Evolutionary conservation across 768 basidiomycete species (phyloP), one percentile per base, ranked within the genome.

Genomic region (Kwoniella europaea): DNA sequence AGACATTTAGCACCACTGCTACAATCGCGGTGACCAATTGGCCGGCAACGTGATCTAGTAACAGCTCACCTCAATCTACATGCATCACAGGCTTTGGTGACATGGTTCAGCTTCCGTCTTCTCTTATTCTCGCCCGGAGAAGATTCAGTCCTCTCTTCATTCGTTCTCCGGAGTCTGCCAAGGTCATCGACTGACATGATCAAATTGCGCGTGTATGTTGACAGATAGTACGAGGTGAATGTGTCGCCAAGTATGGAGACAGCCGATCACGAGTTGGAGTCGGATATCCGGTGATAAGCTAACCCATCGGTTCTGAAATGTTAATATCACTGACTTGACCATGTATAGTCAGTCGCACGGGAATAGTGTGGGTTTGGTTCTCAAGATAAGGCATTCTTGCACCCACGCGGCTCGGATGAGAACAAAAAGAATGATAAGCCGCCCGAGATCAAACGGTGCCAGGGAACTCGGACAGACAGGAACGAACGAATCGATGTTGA

Each of bases 11-110:
- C 27, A 20, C 20, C 55, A 56, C 55, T 29, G 27, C 27, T 22
- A 15, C 20, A 27, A 15, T 27, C 6, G 42, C 22, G 29, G 59
- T 27, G 20, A 56, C 15, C 15, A 15, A 15, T 10, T 13, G 46
- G 12, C 12, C 13, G 46, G 46, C 46, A 13, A 18, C 12, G 46
- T 35, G 18, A 58, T 35, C 42, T 12, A 27, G 15, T 61, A 22
- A 15, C 29, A 9, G 9, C 61, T 63, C 61, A 63, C 61, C 41
- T 63, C 9, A n/a, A 20, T 43, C 61, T 63, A 43, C 61, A 63
- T 15, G 61, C 24, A 50, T 63, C 61, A 46, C 61, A 63, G 15
- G 61, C 61, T 27, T 63, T 63, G 16, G 61, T 63, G 41, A 63
- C 27, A 43, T 63, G 61, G 20, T 43, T 42, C 35, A 63, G 35